Base-by-base conservation (phyloP, 345 rosid species). In the Microthlaspi erraticum region DNA sequence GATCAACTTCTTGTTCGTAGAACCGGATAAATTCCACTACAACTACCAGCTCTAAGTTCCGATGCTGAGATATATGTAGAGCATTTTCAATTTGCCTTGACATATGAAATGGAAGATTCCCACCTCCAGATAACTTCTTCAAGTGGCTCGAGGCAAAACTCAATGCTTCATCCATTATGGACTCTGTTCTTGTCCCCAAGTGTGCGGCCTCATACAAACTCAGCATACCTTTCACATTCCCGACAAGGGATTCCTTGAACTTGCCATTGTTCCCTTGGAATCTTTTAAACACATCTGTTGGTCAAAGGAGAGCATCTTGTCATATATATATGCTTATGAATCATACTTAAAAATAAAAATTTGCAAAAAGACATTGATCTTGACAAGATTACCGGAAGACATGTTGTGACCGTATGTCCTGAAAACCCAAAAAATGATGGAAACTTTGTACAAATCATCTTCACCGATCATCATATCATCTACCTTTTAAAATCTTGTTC, bases 191-290 rank as follows among this genome's bases (percentile, higher is more conserved):
- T 2, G 71, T 57, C 39, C 64, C 16, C 26, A 78, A 54, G 13
- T 70, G 46, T 1, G 80, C 51, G 12, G 81, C 87, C 78, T 84
- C 82, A 26, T 79, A 79, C 63, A 84, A 54, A 51, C 81, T 72
- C 39, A 79, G 7, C 16, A 81, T 50, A 4, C 82, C 87, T 33
- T 75, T 73, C n/a, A 23, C 53, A 60, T 81, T 80, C 3, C 44
- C 12, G 26, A 8, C 6, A 2, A 9, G 64, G 43, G 39, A 48
- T 14, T 52, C 68, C 19, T 65, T 72, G 50, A 79, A 77, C 8
- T 33, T 45, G 2, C 78, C 84, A 4, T 64, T 36, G 5, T 45
- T 43, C 20, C 63, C 80, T 70, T 61, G 65, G 70, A 81, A 83
- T 19, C 49, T 61, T 5, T 23, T 66, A 37, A 83, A 81, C 7